phyloP scores from a whole-genome alignment of 176 grass and related monocot genomes.

The Themeda triandra region DNA sequence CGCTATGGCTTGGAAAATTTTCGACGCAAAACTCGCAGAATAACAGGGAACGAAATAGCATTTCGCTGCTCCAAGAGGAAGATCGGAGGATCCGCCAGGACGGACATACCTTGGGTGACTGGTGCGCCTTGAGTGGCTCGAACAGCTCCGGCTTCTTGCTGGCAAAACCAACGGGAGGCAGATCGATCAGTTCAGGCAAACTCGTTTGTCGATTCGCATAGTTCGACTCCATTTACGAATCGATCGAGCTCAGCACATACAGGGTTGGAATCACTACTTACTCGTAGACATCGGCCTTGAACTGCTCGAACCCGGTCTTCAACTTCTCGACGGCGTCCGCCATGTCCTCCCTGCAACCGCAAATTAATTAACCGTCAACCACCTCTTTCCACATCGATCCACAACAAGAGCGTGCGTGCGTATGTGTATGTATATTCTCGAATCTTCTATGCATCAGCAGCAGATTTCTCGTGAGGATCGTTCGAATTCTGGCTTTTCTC shows the following conservation, averaged over 20 bases:
- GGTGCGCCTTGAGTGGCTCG: slow-evolving; percentile 59
- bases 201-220: background rate
- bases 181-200: background rate
- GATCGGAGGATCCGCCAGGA: background rate
- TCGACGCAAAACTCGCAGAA: background rate
- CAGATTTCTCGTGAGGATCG: background rate
- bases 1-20: background rate
- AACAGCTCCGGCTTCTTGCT: slow-evolving; percentile 82
- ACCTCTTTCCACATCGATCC: background rate
- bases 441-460: background rate
- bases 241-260: background rate
- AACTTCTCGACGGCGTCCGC: slow-evolving; percentile 67
- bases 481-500: background rate
- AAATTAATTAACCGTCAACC: background rate
- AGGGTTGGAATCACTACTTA: slow-evolving; percentile 2
- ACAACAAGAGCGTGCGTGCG: slow-evolving; percentile 18
- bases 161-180: background rate
- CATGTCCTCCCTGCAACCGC: slow-evolving; percentile 52
- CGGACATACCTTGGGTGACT: slow-evolving; percentile 66
- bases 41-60: background rate
- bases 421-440: background rate
- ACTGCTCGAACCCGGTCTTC: slow-evolving; percentile 78
- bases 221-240: too few relatives aligned
- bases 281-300: slow-evolving; percentile 93
- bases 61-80: background rate